Base-by-base conservation (phyloP, 2,329 filamentous ascomycete species). In the Colletotrichum liriopes region DNA sequence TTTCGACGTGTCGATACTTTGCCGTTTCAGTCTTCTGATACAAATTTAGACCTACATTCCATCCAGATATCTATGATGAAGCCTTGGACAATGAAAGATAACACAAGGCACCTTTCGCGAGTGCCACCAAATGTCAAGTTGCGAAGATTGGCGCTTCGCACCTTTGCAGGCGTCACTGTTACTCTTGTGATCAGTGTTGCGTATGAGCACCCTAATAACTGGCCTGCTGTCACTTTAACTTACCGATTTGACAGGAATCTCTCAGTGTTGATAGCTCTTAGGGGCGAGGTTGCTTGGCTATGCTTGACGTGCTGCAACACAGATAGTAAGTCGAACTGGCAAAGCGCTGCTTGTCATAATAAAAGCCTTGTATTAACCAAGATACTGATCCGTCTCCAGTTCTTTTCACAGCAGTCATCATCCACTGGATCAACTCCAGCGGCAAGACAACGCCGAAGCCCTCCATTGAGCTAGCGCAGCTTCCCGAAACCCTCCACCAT, bases 241-340 rank as follows among this genome's bases (percentile, higher is more conserved):
- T 5, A 47, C 26, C 12, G 18, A 60, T 23, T 32, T 23, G 39
- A 14, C 23, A 60, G 58, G 2, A 69, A 69, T 41, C 51, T 69
- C 8, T 51, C 66, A 18, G 32, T 58, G 3, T 23, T 69, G 32
- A 26, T 51, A 7, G 59, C 60, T 20, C 52, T 69, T 12, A 39
- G 41, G 9, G 66, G 66, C 3, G 66, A 65, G 11, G 35, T 65
- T 12, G 51, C 43, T 14, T 69, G 59, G 59, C 51, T 69, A 3
- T 65, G 66, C n/a, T 35, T 64, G 8, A 62, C 66, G 2, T 69
- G 66, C n/a, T 69, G 66, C 35, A 69, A 69, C 41, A 56, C 43
- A 5, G 66, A 69, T 23, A 35, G 66, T 65, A 65, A 43, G 65
- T 67, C 20, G 16, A 62, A 12, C 2, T 32, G 12, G 1, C 37